phyloP scores from a whole-genome alignment of 2,329 filamentous ascomycete species.

The Samsoniella hepiali region DNA sequence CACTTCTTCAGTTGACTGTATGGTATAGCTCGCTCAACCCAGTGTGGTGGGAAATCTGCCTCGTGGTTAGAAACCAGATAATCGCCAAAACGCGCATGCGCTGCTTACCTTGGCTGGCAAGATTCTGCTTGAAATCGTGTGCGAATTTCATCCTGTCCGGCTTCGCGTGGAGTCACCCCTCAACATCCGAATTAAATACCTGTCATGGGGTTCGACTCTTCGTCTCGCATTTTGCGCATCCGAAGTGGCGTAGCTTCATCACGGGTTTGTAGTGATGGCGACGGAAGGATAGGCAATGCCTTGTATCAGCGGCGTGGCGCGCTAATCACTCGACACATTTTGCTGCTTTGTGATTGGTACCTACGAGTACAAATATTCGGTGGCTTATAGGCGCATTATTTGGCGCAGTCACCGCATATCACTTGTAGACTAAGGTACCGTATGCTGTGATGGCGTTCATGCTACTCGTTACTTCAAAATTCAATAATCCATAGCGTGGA shows the following conservation, averaged over 20 bases:
- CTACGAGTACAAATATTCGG: neutral
- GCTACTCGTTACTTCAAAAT: too few species aligned
- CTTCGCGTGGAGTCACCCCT: neutral
- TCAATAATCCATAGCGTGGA: too few species aligned
- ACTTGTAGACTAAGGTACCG: neutral
- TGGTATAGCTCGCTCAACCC: constrained; percentile 72
- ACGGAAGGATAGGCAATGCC: neutral
- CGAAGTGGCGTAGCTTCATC: constrained; percentile 2
- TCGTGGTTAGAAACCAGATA: neutral
- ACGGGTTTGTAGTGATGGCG: neutral
- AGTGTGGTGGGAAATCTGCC: constrained; percentile 66
- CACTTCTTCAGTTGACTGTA: constrained; percentile 87
- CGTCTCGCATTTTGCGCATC: constrained; percentile 8
- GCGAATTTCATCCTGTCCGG: constrained; percentile 73
- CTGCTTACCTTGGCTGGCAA: constrained; percentile 56
- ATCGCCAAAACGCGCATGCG: neutral
- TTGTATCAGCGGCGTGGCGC: constrained; percentile 8
- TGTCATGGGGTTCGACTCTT: neutral
- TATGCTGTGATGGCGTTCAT: neutral
- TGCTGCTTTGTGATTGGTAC: neutral
- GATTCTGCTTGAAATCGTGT: constrained; percentile 67
- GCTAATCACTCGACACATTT: neutral
- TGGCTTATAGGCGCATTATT: too few species aligned
- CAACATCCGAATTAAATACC: neutral
- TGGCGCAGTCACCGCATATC: neutral